Base-by-base conservation (phyloP, 2,329 filamentous ascomycete genomes). In the Falciphora oryzae region DNA sequence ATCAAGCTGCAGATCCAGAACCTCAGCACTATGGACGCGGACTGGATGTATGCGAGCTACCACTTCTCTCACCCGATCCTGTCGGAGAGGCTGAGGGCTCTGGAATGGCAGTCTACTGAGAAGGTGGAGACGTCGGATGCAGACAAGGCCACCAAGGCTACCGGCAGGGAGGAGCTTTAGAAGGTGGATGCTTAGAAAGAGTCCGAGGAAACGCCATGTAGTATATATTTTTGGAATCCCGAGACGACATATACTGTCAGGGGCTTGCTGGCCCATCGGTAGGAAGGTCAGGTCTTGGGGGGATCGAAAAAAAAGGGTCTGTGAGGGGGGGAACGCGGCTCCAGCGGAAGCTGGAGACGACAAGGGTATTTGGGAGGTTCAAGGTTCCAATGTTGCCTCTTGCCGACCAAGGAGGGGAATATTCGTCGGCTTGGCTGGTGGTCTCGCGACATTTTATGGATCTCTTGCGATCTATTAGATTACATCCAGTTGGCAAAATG, bases 1-100 rank as follows among this genome's bases (percentile, higher is more conserved):
- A 93, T 99, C 80, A 97, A 97, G 82, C 90, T 99, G 63, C 96
- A 99, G 79, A 92, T 97, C 73, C 93, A 98, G 81, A 99, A 99
- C 75, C 84, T 99, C 70, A 96, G 92, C 78, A 96, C 92, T 67
- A 98, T 99, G 94, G 95, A 99, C 72, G 95, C 95, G 32, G 96
- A 99, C 79, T 96, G 91, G 90, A 88, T 97, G 85, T 99, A 96
- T 78, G 95, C 95, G 64, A 96, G 90, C 79, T 99, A 98, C 83
- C 93, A 99, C 80, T 97, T 96, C 83, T 97, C 94, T 29, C 95
- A 99, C 79, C 95, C 95, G 1, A 97, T 98, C 70, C 82, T 99
- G 69, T 91, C 93, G 1, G 96, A 99, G 84, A 88, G 95, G 72
- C 83, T 99, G 72, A 92, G 91, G 77, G 95, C 94, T 1, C 84